These are phyloP conservation scores for Tubosaeta brunneosetosa DNA, from an alignment of 768 basidiomycete species.

Conservation along the genomic window DNA sequence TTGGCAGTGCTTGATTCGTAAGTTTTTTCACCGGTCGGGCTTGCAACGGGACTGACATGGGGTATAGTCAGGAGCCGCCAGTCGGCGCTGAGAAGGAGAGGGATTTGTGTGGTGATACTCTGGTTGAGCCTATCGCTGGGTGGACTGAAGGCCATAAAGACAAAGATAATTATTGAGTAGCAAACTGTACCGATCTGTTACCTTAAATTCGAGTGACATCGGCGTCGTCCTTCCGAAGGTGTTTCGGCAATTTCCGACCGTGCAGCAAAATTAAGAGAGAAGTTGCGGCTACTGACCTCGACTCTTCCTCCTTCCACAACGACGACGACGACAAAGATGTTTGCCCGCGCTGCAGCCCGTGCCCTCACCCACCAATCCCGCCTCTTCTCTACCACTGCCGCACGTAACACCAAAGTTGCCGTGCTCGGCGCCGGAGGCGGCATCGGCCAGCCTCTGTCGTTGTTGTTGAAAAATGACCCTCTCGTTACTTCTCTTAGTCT, in stretches of 20 bases:
- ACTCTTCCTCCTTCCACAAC: slow-evolving; percentile 10
- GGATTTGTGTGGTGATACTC: not conserved
- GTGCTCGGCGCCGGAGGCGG: slow-evolving; percentile 98
- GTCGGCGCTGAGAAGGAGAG: slow-evolving; percentile 1
- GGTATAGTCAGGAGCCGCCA: slow-evolving; percentile 10
- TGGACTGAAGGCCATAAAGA: not conserved
- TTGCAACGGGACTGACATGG: not conserved
- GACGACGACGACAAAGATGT: slow-evolving; percentile 46
- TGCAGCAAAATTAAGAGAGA: slow-evolving; percentile 8
- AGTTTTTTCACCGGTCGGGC: not conserved
- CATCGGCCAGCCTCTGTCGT: slow-evolving; percentile 95
- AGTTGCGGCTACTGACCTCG: not conserved
- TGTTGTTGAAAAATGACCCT: slow-evolving; percentile 85
- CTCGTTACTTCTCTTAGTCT: slow-evolving; percentile 80
- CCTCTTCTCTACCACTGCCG: slow-evolving; percentile 70
- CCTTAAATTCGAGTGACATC: not conserved
- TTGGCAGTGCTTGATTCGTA: slow-evolving; percentile 11
- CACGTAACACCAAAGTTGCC: slow-evolving; percentile 81
- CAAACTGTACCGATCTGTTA: too few relatives aligned
- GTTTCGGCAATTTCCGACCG: slow-evolving; percentile 14
- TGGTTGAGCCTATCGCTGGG: not conserved
- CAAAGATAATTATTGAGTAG: too few relatives aligned
- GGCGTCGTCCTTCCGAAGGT: slow-evolving; percentile 2
- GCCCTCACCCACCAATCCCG: slow-evolving; percentile 52
- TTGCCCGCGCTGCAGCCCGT: slow-evolving; percentile 60